Base-by-base conservation (phyloP, 2,329 filamentous ascomycete species). In the Zalaria obscura region DNA sequence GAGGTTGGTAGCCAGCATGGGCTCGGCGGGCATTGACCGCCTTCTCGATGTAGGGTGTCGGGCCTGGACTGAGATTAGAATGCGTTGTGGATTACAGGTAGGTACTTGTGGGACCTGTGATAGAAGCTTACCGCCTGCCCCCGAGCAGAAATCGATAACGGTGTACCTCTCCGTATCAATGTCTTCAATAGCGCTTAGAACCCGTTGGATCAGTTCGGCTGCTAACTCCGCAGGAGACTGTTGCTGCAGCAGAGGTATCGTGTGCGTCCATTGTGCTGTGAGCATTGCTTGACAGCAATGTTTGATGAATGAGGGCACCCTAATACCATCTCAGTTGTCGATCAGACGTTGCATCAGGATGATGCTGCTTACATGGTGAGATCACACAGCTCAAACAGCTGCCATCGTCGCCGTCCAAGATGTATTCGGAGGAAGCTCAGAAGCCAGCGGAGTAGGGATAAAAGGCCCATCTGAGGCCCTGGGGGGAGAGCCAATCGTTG, bases 131-230 rank as follows among this genome's bases (percentile, higher is more conserved):
- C 82, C 82, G 34, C 83, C 83, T 9, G 72, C 78, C 40, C 83
- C 83, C 2, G 81, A 78, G 57, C 81, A 85, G 59, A 86, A 83
- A 62, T 88, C 83, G 46, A 87, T 70, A 50, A 82, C 77, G 11
- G 72, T 76, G 57, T 80, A 77, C 2, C 75, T 62, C 26, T 63
- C 53, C 4, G 53, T 45, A 31, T 67, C 66, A 9, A 80, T 67
- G 35, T 71, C 62, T 25, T 43, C 39, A 9, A 55, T 46, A 25
- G 44, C 28, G 26, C 51, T 39, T 4, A 61, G 45, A 18, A 50
- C 49, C 5, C 59, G 60, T 33, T 68, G 63, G 36, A 85, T 68
- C 18, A 75, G 61, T 35, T 64, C 58, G 37, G 78, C 73, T n/a
- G 75, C 77, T 35, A 78, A 55, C n/a, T 67, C 62, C 11, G 78